Evolutionary conservation across 2,329 filamentous ascomycete species (phyloP).

Genomic region (Trichoderma pleuroti): DNA sequence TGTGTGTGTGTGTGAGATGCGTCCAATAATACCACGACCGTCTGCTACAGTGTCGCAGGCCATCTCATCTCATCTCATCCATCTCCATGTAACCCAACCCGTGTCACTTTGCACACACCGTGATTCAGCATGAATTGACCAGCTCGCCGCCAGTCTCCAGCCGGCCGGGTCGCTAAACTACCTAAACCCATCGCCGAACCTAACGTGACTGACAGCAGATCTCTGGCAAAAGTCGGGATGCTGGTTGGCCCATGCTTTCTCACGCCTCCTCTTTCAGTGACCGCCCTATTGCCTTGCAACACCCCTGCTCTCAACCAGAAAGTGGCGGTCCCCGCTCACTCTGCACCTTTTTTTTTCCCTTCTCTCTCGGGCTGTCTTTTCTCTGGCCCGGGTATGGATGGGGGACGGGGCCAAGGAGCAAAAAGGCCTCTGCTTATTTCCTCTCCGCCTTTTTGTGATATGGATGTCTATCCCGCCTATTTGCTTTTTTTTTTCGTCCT

Average conservation of each 20-base stretch:
- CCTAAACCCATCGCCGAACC: constrained; percentile 9
- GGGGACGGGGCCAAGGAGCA: background rate
- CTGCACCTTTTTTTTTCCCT: background rate
- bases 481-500: background rate
- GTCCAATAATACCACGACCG: background rate
- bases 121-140: too few relatives aligned
- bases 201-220: constrained; percentile 14
- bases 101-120: background rate
- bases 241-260: background rate
- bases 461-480: constrained; percentile 1
- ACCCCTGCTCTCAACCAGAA: constrained; percentile 7
- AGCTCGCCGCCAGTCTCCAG: background rate
- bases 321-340: constrained; percentile 18
- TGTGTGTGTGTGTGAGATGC: too few relatives aligned
- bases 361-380: background rate
- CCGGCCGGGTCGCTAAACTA: constrained; percentile 11
- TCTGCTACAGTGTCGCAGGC: background rate
- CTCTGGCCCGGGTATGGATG: background rate
- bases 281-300: constrained; percentile 15
- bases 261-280: constrained; percentile 12
- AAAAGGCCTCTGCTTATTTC: constrained; percentile 1
- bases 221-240: constrained; percentile 5
- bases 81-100: background rate
- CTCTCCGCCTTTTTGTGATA: constrained; percentile 17
- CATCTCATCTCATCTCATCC: background rate